Conservation (phyloP, 2,329 filamentous ascomycete species). For the Colletotrichum lupini region DNA sequence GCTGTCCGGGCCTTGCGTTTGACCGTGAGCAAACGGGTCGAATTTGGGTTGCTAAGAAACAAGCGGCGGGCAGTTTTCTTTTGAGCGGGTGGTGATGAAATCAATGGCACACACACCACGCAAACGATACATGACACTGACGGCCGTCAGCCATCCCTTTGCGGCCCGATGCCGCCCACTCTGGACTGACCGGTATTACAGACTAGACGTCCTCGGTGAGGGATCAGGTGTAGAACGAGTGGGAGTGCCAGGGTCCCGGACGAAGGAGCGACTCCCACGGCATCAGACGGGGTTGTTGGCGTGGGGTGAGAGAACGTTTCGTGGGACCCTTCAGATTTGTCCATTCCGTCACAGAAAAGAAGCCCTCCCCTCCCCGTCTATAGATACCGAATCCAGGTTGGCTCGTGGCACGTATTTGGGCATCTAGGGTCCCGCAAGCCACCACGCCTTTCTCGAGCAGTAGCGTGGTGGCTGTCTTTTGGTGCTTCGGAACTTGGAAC, state of each 20-base stretch:
- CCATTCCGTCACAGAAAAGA: not conserved
- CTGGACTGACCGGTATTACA: not conserved
- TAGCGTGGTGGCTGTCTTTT: slow-evolving; percentile 7
- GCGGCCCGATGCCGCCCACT: slow-evolving; percentile 6
- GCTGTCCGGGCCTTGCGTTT: not conserved
- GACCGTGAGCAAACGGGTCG: not conserved
- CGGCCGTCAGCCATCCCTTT: not conserved
- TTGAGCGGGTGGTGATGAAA: not conserved
- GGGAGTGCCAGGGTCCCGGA: not conserved
- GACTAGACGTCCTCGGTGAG: slow-evolving; percentile 17
- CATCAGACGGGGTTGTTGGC: not conserved
- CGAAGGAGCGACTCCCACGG: not conserved
- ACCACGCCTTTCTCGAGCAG: not conserved
- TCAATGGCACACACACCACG: not conserved
- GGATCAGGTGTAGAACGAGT: not conserved
- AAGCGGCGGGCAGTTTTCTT: not conserved
- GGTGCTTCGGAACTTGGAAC: not conserved
- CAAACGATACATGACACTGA: not conserved
- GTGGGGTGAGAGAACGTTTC: slow-evolving; percentile 8
- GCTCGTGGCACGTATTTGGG: not conserved
- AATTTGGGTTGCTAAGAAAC: not conserved
- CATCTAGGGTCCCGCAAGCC: slow-evolving; percentile 3
- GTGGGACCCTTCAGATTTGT: not conserved
- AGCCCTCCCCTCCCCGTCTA: not conserved
- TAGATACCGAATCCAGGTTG: not conserved